phyloP scores from a whole-genome alignment of 768 basidiomycete genomes.

The Psilocybe subaeruginosa region DNA sequence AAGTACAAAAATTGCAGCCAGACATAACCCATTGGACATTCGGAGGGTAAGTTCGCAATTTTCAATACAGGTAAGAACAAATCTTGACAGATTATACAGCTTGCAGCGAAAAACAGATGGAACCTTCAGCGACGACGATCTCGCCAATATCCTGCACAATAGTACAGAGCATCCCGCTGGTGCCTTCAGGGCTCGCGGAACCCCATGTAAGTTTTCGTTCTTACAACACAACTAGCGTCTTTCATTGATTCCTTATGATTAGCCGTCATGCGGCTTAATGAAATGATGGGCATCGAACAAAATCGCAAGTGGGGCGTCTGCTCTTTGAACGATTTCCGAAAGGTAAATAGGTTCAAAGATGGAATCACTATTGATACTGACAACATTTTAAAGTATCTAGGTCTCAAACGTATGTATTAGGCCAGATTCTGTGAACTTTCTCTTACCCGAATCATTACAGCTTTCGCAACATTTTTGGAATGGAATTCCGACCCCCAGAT shows the following conservation, averaged over 20 bases:
- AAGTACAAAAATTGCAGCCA: constrained; percentile 42
- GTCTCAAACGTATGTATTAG: constrained; percentile 63
- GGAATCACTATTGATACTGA: neutral
- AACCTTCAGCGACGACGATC: constrained; percentile 68
- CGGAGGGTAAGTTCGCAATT: constrained; percentile 44
- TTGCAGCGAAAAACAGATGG: constrained; percentile 63
- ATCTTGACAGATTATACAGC: constrained; percentile 33
- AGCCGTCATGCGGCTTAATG: constrained; percentile 73
- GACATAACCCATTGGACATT: constrained; percentile 69
- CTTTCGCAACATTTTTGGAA: constrained; percentile 71
- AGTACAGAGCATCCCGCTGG: constrained; percentile 76
- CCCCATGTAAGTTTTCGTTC: constrained; percentile 46
- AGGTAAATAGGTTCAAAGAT: constrained; percentile 27
- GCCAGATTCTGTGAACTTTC: neutral
- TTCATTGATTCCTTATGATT: neutral
- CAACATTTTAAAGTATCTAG: constrained; percentile 55
- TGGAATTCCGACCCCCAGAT: constrained; percentile 81
- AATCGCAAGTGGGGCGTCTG: constrained; percentile 82
- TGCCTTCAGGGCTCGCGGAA: constrained; percentile 77
- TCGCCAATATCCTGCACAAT: constrained; percentile 67
- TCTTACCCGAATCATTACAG: constrained; percentile 33
- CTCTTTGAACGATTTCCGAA: constrained; percentile 83
- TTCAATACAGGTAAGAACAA: neutral
- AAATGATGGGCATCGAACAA: constrained; percentile 84
- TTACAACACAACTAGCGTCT: neutral